phyloP scores from a whole-genome alignment of 148 eudicot genomes.

The Persicaria maculosa region DNA sequence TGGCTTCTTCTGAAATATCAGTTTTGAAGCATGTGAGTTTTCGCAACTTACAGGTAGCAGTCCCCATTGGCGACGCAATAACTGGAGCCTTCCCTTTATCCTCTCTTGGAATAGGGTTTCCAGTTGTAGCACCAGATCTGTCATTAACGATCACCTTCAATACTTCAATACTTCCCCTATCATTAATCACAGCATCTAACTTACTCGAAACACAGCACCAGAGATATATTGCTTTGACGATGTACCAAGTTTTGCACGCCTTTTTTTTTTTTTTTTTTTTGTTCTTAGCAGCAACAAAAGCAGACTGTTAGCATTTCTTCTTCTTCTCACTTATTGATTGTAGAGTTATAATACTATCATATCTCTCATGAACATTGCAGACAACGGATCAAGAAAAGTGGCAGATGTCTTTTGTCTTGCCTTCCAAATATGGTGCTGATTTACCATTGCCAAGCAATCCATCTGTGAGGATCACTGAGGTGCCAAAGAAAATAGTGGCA shows the following conservation, averaged over 20 bases:
- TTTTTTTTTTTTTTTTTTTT: not conserved
- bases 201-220: no score
- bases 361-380: slow-evolving; percentile 18
- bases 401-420: slow-evolving; percentile 97
- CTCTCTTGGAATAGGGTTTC: no score
- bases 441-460: slow-evolving; percentile 85
- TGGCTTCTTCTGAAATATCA: no score
- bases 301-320: not conserved
- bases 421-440: slow-evolving; percentile 78
- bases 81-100: no score
- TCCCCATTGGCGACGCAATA: no score
- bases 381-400: slow-evolving; percentile 51
- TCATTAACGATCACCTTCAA: no score
- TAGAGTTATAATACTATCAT: not conserved
- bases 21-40: no score
- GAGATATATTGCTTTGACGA: not conserved
- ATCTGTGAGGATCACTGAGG: slow-evolving; percentile 76
- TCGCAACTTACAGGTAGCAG: no score
- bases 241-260: not conserved
- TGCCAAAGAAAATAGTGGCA: slow-evolving; percentile 65
- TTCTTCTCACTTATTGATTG: not conserved
- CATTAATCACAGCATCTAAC: no score
- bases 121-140: no score
- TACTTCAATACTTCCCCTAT: no score
- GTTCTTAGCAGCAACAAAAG: not conserved